phyloP scores from a whole-genome alignment of 768 basidiomycete species.

The Trametes cubensis region DNA sequence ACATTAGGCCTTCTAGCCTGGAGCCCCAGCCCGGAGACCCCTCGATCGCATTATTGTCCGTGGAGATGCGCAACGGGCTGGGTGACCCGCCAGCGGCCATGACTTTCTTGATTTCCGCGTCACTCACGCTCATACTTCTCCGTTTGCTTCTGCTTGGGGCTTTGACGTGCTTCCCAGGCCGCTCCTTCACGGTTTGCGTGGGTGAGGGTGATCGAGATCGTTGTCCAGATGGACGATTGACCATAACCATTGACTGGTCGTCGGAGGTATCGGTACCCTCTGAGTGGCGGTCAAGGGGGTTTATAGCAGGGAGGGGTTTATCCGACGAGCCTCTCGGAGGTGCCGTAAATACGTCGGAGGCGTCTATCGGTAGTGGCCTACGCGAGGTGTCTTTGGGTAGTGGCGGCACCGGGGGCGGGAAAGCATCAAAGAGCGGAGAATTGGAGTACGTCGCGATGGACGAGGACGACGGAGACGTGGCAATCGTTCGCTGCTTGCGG shows the following conservation, averaged over 20 bases:
- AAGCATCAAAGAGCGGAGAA: slow-evolving; percentile 40
- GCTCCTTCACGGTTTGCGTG: slow-evolving; percentile 30
- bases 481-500: slow-evolving; percentile 29
- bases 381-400: slow-evolving; percentile 41
- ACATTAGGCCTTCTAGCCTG: slow-evolving; percentile 63
- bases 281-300: slow-evolving; percentile 36
- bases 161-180: slow-evolving; percentile 28
- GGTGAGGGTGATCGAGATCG: slow-evolving; percentile 32
- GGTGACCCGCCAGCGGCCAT: slow-evolving; percentile 39
- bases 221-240: slow-evolving; percentile 45
- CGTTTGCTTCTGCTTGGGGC: slow-evolving; percentile 47
- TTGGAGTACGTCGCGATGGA: slow-evolving; percentile 31
- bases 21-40: slow-evolving; percentile 44
- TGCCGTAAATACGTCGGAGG: slow-evolving; percentile 54
- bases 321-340: slow-evolving; percentile 35
- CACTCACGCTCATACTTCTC: slow-evolving; percentile 74
- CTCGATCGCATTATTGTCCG: slow-evolving; percentile 40
- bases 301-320: slow-evolving; percentile 71
- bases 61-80: slow-evolving; percentile 42
- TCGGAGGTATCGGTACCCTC: slow-evolving; percentile 42
- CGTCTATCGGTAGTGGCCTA: slow-evolving; percentile 34
- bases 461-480: slow-evolving; percentile 28
- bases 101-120: slow-evolving; percentile 57
- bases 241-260: slow-evolving; percentile 59
- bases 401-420: slow-evolving; percentile 47